These are phyloP conservation scores for Hericium alpestre DNA, from an alignment of 768 basidiomycete species.

Conservation along the genomic window DNA sequence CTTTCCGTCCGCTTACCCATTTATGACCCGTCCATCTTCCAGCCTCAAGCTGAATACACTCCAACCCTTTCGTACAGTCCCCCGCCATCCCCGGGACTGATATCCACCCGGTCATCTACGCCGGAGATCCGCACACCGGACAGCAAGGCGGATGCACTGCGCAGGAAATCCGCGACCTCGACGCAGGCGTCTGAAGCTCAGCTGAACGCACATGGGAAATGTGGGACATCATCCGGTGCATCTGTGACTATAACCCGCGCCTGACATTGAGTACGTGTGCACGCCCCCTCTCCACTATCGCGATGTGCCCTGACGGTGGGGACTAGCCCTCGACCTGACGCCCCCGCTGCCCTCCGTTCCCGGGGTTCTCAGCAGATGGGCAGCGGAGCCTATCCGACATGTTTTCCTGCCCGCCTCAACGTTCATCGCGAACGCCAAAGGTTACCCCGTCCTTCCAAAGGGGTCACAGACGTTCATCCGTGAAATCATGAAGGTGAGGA, in stretches of 20 bases:
- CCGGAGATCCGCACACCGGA: conserved; percentile 17
- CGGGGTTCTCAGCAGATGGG: conserved; percentile 77
- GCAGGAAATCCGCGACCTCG: conserved; percentile 12
- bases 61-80: conserved; percentile 11
- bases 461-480: conserved; percentile 85
- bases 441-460: conserved; percentile 93
- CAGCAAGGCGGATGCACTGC: conserved; percentile 2
- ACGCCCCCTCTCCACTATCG: not conserved
- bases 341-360: conserved; percentile 75
- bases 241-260: conserved; percentile 76
- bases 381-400: conserved; percentile 84
- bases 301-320: conserved; percentile 5
- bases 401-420: conserved; percentile 82
- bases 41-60: conserved; percentile 22
- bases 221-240: conserved; percentile 90
- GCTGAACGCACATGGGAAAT: conserved; percentile 87
- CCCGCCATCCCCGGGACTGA: conserved; percentile 7
- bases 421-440: conserved; percentile 92
- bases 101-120: conserved; percentile 12
- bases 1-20: conserved; percentile 78
- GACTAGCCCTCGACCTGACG: conserved; percentile 82
- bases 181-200: conserved; percentile 39
- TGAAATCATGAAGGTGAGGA: conserved; percentile 74
- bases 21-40: conserved; percentile 61
- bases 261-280: conserved; percentile 54